phyloP scores from a whole-genome alignment of 257 asterid genomes.

The Solanum tarapatanum region DNA sequence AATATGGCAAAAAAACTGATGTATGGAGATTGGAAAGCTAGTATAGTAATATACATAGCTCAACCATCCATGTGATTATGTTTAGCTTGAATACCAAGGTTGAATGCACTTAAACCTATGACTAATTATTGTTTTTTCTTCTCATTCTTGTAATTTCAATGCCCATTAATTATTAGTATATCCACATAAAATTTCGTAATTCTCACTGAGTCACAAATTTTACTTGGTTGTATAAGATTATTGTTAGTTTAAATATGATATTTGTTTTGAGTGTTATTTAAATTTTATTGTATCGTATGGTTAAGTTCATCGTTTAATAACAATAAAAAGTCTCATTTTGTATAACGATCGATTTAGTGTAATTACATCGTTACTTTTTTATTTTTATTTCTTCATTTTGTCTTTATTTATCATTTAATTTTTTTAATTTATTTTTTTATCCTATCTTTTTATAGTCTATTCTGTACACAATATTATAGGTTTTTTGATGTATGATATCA shows the following conservation, averaged over 20 bases:
- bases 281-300: too few species aligned
- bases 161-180: background rate
- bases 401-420: too few species aligned
- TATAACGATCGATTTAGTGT: accelerated
- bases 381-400: too few species aligned
- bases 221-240: background rate
- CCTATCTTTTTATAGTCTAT: background rate
- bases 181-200: background rate
- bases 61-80: background rate
- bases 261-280: too few species aligned
- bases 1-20: background rate
- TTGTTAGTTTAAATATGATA: background rate
- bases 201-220: background rate
- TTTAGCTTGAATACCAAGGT: background rate
- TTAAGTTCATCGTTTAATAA: too few species aligned
- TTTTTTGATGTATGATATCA: too few species aligned
- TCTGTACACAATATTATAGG: background rate
- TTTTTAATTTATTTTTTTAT: too few species aligned
- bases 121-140: background rate
- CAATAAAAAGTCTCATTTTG: too few species aligned
- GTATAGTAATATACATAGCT: background rate
- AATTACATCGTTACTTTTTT: too few species aligned
- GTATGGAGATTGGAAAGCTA: background rate
- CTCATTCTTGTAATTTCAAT: background rate
- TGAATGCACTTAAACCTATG: background rate